Conservation (phyloP, 805 yeast species). For the Clavispora asparagi region DNA sequence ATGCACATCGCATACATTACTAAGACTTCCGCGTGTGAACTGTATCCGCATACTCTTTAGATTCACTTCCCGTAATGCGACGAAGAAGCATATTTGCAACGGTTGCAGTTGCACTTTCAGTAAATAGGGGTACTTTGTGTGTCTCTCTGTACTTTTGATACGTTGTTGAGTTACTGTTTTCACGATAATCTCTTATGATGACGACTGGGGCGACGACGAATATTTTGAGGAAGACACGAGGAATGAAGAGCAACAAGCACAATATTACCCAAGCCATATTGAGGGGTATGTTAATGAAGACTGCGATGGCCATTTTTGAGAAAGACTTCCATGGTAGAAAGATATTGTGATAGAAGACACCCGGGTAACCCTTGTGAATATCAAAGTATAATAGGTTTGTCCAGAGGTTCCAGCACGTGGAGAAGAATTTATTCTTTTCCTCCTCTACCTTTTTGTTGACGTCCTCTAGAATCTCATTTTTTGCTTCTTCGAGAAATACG, state of each 20-base stretch:
- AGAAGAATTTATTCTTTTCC: background rate
- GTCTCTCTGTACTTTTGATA: background rate
- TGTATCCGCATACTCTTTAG: background rate
- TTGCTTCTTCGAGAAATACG: background rate
- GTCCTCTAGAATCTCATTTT: background rate
- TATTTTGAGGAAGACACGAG: background rate
- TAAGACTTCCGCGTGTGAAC: background rate
- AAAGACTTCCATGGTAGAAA: background rate
- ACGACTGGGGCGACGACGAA: background rate
- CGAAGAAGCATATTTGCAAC: background rate
- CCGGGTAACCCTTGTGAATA: background rate
- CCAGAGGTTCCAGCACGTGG: background rate
- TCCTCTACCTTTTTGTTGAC: background rate
- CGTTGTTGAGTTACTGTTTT: background rate
- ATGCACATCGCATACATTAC: background rate
- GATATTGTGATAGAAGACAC: background rate
- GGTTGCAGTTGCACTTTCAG: background rate
- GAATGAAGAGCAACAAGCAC: background rate
- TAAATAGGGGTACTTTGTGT: background rate
- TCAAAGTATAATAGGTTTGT: background rate
- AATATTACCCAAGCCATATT: background rate
- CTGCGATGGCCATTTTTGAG: background rate
- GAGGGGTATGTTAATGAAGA: background rate
- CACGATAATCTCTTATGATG: background rate
- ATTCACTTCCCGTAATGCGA: background rate